Base-by-base conservation (phyloP, 441 rosid genomes). In the Rhodomyrtus psidioides region DNA sequence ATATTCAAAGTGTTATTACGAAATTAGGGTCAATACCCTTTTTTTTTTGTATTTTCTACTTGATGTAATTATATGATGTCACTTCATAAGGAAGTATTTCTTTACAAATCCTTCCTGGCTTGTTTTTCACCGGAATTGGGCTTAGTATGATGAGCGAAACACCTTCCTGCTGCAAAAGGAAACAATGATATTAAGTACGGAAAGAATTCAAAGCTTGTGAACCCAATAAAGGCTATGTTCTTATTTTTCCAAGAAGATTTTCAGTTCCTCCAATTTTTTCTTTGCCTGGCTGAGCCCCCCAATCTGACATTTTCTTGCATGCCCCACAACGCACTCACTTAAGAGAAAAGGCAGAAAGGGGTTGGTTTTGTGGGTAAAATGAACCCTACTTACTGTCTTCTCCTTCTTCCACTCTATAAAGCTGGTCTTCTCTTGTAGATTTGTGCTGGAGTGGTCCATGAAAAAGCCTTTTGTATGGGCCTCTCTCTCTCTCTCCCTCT, bases 391-490 rank as follows among this genome's bases (percentile, higher is more conserved):
- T 59, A 53, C 65, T 6, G 44, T 44, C 51, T 76, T 23, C 84
- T 57, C 75, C 24, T 74, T 15, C 60, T 75, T 85, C 83, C 84
- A 83, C 89, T 90, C 91, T 88, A 88, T 89, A 92, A 94, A 92
- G 94, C 92, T 92, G 90, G 79, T 87, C 19, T 55, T 84, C 88
- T 86, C 82, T 84, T 79, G 39, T 53, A 84, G 86, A 90, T 84
- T 87, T 87, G 86, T 88, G 88, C 82, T 89, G 91, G 92, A 84
- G 94, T 92, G 94, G 94, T 92, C 94, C 94, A 85, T 86, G 53
- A 39, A 57, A 70, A 57, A 59, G 44, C 46, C 82, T 87, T 76
- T 87, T 89, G 87, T 85, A 85, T 85, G 86, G 86, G n/a, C 79
- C 86, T 82, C 59, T 82, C 83, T 82, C 58, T 81, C 51, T 30